Evolutionary conservation across 2,329 filamentous ascomycete species (phyloP), one percentile per base, ranked within the genome.

Genomic region (Chaetomiaceae sp.): DNA sequence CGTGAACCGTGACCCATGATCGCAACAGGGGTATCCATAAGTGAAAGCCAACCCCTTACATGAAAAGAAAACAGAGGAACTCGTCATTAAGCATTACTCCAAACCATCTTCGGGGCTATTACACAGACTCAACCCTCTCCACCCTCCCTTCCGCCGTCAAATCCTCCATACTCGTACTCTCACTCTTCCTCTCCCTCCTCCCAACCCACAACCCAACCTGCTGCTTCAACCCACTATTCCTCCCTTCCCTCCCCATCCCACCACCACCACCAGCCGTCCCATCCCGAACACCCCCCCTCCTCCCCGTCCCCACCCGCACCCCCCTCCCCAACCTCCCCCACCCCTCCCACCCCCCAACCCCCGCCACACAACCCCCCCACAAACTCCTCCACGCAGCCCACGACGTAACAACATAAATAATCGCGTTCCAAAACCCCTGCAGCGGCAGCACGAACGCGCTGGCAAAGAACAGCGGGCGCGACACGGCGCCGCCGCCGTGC

Each of bases 351-450:
- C 27, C 41, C n/a, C 21, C 40, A 14, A 37, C 17, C 9, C 5
- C 39, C 5, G 7, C 39, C 4, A 6, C 14, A 5, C 38, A 35
- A 17, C 34, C 7, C 31, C 60, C 58, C 47, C 65, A 66, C 21
- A 81, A 65, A n/a, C 67, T 66, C 64, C 76, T 78, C 63, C 82
- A 83, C 0, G 83, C 83, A 37, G 78, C 68, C 74, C 81, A 80
- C 5, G 85, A 88, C 1, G 85, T 89, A 9, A 79, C 75, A 12
- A 82, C 70, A 67, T 93, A 93, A 58, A 95, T 89, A 48, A 87
- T 66, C 12, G 83, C 80, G 65, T 93, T 95, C 87, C 88, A 92
- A 62, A 91, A 87, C 0, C 89, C 89, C 64, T 95, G 88, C 0
- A 90, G 74, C 0, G 89, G 88, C 5, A 95, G 75, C 0, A 93